Base-by-base conservation (phyloP, 352 stramenopile species). In the Globisporangium nodosum region DNA sequence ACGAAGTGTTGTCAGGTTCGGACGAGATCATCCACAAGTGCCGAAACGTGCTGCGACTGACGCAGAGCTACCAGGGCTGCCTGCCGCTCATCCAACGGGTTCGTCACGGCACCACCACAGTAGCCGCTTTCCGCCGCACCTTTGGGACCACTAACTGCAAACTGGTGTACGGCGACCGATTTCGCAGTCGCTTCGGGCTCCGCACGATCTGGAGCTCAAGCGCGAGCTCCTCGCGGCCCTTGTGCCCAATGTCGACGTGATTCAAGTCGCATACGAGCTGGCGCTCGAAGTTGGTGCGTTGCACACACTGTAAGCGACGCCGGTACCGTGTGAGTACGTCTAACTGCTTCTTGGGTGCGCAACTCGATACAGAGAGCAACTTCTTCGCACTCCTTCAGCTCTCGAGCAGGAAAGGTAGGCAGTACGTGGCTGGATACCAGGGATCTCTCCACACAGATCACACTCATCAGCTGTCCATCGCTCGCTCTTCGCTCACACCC, bases 321-420 rank as follows among this genome's bases (percentile, higher is more conserved):
- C n/a, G 4, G 5, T 30, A 18, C 16, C 15, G 20, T 49, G 45
- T 6, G 20, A 15, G 6, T 31, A 24, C 13, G 20, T 15, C 30
- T 27, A 5, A 11, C 9, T 40, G 4, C 12, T 52, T 24, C 37
- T 3, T 27, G 11, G 12, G 15, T 47, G 40, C n/a, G 31, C 15
- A 33, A 16, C 24, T 8, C 1, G 8, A 31, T 31, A 5, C 18
- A 85, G 74, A 80, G 50, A 68, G 61, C 18, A 77, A 69, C 11
- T 81, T 81, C 42, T 74, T 63, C 13, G 70, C 69, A 0, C 60
- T 82, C 13, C 49, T 85, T 52, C 74, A 79, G 58, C 74, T 84
- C 30, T 70, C 63, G n/a, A 78, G 68, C 43, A 68, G 71, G 42
- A 81, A 86, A 68, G 66, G 76, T 82, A 60, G 24, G 47, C 2